Evolutionary conservation across 2,329 filamentous ascomycete species (phyloP), one percentile per base, ranked within the genome.

Genomic region (Cladosporium sp.): DNA sequence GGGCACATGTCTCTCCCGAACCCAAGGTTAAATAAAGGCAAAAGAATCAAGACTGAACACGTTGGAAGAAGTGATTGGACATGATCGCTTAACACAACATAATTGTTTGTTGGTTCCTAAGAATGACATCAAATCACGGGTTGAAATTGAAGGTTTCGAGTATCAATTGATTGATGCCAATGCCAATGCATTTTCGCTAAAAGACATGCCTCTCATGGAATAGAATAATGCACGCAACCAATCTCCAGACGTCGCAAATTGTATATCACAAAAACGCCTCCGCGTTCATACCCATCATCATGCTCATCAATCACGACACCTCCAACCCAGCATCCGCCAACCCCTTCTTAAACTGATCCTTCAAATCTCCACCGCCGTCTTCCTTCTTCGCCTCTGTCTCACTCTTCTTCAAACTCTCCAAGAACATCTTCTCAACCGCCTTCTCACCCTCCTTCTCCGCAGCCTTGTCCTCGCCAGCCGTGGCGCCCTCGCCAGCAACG

Each of bases 401-500:
- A n/a, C 69, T 70, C 14, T 67, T 68, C 64, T 67, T 68, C 64
- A 61, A 52, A 34, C 74, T 66, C 59, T 73, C 67, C 70, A 73
- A 69, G 67, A 80, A 66, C 74, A 82, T 72, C 76, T 82, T 80
- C 71, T 79, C 75, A 4, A 74, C 72, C 71, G 79, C 66, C 63
- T 74, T 71, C 55, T 73, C 71, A 26, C 72, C 71, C 10, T 69
- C 71, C 67, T 75, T 83, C 60, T 82, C 82, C 36, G 80, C 81
- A 69, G 85, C 82, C 32, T 77, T 77, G 30, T 67, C 67, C 51
- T 78, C 79, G 1, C 71, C 68, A 0, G 69, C 74, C 34, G 68
- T 74, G 18, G 73, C 68, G 30, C 85, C 87, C 18, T 86, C 86
- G 1, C 88, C 89, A 8, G 87, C 86, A 32, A 92, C 88, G 66